Conservation (phyloP, 345 rosid genomes). For the Theobroma cacao region DNA sequence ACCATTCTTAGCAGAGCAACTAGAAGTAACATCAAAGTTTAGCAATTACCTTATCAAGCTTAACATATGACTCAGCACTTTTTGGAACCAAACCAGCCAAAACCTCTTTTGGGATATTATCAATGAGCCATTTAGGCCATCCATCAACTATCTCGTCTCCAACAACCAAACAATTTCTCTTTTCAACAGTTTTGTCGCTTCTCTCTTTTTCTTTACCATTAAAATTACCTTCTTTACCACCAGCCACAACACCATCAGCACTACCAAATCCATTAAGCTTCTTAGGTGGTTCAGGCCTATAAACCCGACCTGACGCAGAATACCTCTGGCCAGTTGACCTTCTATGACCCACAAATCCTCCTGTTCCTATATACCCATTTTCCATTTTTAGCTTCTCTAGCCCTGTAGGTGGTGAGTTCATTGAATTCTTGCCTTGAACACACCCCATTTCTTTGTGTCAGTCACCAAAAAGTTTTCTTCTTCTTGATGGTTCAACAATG, state of each 20-base stretch:
- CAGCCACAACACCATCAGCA: slow-evolving; percentile 14
- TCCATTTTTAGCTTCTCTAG: slow-evolving; percentile 43
- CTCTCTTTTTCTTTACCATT: slow-evolving; percentile 12
- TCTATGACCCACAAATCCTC: slow-evolving; percentile 18
- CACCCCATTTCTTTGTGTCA: slow-evolving; percentile 43
- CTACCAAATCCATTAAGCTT: slow-evolving; percentile 16
- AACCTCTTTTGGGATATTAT: slow-evolving; percentile 48
- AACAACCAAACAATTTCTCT: not conserved
- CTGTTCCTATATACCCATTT: slow-evolving; percentile 37
- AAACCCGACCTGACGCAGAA: slow-evolving; percentile 14
- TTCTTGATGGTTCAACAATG: not conserved
- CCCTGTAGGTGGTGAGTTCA: slow-evolving; percentile 34
- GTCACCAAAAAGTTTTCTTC: not conserved
- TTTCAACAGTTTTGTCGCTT: slow-evolving; percentile 4
- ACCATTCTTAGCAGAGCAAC: not conserved
- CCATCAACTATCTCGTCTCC: slow-evolving; percentile 41
- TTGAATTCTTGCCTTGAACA: slow-evolving; percentile 41
- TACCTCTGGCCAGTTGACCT: slow-evolving; percentile 49
- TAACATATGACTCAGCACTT: slow-evolving; percentile 58
- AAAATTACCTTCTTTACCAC: not conserved
- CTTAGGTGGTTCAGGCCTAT: slow-evolving; percentile 11
- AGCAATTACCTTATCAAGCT: slow-evolving; percentile 51
- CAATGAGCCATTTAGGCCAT: slow-evolving; percentile 68
- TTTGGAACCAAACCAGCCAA: slow-evolving; percentile 54
- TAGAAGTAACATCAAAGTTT: not conserved